Conservation (phyloP, 768 basidiomycete species). For the Suillus occidentalis region DNA sequence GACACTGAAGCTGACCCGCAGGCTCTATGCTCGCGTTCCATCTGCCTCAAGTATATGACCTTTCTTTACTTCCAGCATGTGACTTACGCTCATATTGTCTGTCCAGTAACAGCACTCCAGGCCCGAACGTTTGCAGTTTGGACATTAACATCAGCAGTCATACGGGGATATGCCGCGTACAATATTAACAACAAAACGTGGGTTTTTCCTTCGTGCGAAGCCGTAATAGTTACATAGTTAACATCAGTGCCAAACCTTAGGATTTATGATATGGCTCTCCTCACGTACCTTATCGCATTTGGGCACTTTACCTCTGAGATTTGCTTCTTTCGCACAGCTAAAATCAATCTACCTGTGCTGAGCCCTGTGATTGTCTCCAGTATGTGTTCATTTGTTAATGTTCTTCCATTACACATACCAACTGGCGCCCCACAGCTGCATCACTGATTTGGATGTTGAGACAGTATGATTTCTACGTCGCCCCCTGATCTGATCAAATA, state of each 20-base stretch:
- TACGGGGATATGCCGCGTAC: conserved; percentile 88
- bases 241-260: conserved; percentile 39
- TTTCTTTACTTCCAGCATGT: not conserved
- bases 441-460: conserved; percentile 84
- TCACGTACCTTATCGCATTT: conserved; percentile 89
- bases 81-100: not conserved
- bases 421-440: conserved; percentile 41
- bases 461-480: conserved; percentile 81
- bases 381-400: conserved; percentile 40
- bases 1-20: conserved; percentile 74
- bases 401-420: conserved; percentile 7
- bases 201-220: conserved; percentile 29
- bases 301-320: conserved; percentile 87
- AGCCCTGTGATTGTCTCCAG: conserved; percentile 85
- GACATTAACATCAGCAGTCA: conserved; percentile 83
- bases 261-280: conserved; percentile 84
- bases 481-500: conserved; percentile 20
- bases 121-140: conserved; percentile 89
- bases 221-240: conserved; percentile 8
- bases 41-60: conserved; percentile 36
- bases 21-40: conserved; percentile 61
- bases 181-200: conserved; percentile 82
- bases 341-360: conserved; percentile 55
- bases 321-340: conserved; percentile 77
- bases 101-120: conserved; percentile 79